Evolutionary conservation across 208 protist species (phyloP).

Genomic region (Borovskyia barvae): DNA sequence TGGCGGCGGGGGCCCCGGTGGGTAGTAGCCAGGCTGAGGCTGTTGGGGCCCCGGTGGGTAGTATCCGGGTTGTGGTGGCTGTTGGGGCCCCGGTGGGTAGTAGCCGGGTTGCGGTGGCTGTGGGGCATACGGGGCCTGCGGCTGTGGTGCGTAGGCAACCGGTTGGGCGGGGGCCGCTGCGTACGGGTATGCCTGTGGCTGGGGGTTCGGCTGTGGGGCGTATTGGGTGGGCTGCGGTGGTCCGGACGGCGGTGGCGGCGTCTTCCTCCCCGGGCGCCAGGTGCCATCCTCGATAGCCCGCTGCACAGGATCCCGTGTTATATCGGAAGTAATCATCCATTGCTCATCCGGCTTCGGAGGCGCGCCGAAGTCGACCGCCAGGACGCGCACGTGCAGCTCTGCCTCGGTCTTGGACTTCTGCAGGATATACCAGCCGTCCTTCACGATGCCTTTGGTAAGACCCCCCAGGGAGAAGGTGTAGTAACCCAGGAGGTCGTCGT

Average conservation of each 20-base stretch:
- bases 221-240: conserved; percentile 6
- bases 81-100: conserved; percentile 4
- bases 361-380: conserved; percentile 71
- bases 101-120: conserved; percentile 4
- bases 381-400: conserved; percentile 61
- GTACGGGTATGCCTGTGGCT: background rate
- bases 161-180: background rate
- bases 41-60: conserved; percentile 4
- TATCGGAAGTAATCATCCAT: conserved; percentile 71
- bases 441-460: conserved; percentile 56
- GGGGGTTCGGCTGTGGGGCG: background rate
- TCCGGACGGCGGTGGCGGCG: conserved; percentile 16
- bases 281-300: conserved; percentile 40
- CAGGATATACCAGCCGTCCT: conserved; percentile 68
- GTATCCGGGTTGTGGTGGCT: conserved; percentile 1
- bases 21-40: conserved; percentile 12
- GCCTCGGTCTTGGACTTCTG: conserved; percentile 47
- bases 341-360: conserved; percentile 26
- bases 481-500: conserved; percentile 62
- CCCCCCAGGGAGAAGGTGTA: conserved; percentile 53
- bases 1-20: conserved; percentile 9
- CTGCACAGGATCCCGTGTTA: conserved; percentile 43
- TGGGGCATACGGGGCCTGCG: conserved; percentile 14
- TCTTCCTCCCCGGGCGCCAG: conserved; percentile 38
- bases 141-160: conserved; percentile 3